phyloP scores from a whole-genome alignment of 345 rosid species.

The Lepidium didymum region DNA sequence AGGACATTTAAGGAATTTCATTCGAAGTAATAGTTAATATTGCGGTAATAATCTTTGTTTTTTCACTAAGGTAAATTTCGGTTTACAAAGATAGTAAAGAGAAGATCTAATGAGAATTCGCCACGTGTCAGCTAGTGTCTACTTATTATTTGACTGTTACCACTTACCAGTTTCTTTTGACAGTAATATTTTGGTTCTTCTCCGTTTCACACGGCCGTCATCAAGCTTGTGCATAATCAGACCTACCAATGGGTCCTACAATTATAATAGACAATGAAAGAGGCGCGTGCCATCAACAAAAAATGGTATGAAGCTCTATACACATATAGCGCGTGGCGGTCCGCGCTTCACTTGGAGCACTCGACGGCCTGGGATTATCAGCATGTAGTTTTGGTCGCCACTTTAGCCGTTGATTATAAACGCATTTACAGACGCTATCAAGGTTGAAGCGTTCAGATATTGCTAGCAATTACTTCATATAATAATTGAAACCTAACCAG shows the following conservation, averaged over 20 bases:
- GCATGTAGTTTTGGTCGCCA: background rate
- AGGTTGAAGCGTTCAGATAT: conserved; percentile 3
- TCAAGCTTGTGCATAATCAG: background rate
- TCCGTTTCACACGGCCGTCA: conserved; percentile 1
- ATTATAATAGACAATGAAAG: background rate
- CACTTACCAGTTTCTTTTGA: background rate
- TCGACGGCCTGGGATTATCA: conserved; percentile 5
- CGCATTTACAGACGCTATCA: background rate
- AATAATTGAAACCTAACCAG: conserved; percentile 6
- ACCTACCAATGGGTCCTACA: background rate
- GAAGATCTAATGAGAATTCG: background rate
- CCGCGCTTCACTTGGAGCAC: background rate
- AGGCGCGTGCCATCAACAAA: background rate
- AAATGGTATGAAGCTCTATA: no score
- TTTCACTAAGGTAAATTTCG: background rate
- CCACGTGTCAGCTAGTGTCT: background rate
- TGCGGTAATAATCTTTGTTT: background rate
- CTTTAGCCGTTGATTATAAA: background rate
- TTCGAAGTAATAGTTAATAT: background rate
- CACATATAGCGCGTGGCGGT: no score
- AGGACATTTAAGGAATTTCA: background rate
- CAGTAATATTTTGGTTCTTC: background rate
- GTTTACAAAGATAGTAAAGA: background rate
- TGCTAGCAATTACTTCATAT: background rate
- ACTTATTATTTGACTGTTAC: background rate